phyloP scores from a whole-genome alignment of 441 rosid genomes.

The Adansonia rubrostipa region DNA sequence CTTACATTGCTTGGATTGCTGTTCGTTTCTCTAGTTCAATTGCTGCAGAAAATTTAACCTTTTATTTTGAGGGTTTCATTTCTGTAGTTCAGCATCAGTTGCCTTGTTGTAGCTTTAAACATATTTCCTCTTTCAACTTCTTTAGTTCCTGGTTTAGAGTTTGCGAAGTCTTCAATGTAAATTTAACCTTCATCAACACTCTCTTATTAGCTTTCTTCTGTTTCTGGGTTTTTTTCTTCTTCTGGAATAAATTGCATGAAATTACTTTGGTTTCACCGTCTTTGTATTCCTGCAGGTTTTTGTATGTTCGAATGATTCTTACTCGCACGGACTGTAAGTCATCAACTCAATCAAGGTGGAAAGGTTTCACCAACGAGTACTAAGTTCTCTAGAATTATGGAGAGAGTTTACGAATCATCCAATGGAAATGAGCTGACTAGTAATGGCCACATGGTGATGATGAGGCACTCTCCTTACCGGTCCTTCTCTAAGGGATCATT shows the following conservation, averaged over 20 bases:
- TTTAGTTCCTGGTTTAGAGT: not conserved
- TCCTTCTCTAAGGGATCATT: conserved; percentile 37
- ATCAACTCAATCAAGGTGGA: conserved; percentile 30
- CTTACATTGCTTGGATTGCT: conserved; percentile 23
- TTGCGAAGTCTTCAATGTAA: not conserved
- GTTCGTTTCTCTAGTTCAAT: conserved; percentile 17
- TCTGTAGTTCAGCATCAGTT: conserved; percentile 8
- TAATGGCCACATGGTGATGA: conserved; percentile 36
- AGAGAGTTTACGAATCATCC: conserved; percentile 50
- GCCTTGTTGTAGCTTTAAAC: not conserved
- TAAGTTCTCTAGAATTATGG: conserved; percentile 49
- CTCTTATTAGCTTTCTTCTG: not conserved
- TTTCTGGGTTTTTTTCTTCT: conserved; percentile 19
- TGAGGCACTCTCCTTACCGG: conserved; percentile 33
- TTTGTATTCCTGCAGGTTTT: conserved; percentile 39
- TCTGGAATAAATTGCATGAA: conserved; percentile 19
- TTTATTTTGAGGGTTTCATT: conserved; percentile 14
- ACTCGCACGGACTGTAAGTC: conserved; percentile 29
- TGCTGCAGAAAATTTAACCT: not conserved
- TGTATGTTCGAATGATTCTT: conserved; percentile 25
- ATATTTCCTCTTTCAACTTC: not conserved
- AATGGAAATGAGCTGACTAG: conserved; percentile 41
- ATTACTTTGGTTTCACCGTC: conserved; percentile 25
- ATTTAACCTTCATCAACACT: not conserved
- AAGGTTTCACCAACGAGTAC: conserved; percentile 30